Conservation (phyloP, 768 basidiomycete species). For the Boletus speciosus region DNA sequence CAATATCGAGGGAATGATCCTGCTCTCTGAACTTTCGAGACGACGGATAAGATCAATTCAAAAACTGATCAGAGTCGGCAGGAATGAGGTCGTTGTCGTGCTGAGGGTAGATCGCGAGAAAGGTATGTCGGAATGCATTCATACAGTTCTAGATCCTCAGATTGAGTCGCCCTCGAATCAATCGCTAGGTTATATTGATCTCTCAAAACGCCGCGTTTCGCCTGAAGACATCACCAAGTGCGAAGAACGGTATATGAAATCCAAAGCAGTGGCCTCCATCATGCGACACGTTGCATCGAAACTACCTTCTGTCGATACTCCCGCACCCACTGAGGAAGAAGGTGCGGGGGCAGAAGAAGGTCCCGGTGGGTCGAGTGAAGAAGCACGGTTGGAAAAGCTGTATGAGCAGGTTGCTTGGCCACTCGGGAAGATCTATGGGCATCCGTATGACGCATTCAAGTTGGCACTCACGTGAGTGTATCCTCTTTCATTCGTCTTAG, state of each 20-base stretch:
- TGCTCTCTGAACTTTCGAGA: slow-evolving; percentile 95
- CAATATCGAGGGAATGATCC: slow-evolving; percentile 99
- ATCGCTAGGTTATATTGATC: slow-evolving; percentile 87
- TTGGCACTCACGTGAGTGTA: slow-evolving; percentile 80
- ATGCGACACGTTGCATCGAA: slow-evolving; percentile 88
- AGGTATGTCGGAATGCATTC: slow-evolving; percentile 45
- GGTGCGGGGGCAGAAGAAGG: slow-evolving; percentile 20
- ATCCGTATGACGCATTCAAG: slow-evolving; percentile 98
- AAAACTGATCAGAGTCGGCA: slow-evolving; percentile 94
- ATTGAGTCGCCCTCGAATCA: not conserved
- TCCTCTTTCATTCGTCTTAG: not conserved
- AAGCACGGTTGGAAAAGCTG: slow-evolving; percentile 76
- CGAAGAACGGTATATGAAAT: slow-evolving; percentile 98
- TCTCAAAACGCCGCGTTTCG: slow-evolving; percentile 96
- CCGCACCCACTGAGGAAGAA: slow-evolving; percentile 30
- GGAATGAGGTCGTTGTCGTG: slow-evolving; percentile 98
- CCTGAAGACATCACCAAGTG: slow-evolving; percentile 99
- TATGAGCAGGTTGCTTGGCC: slow-evolving; percentile 96
- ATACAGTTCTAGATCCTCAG: not conserved
- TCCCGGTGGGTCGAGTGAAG: slow-evolving; percentile 52
- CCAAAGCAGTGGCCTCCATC: slow-evolving; percentile 91
- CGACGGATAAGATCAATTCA: slow-evolving; percentile 96
- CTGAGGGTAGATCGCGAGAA: slow-evolving; percentile 99
- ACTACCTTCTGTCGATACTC: slow-evolving; percentile 45
- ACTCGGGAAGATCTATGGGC: slow-evolving; percentile 85